Evolutionary conservation across 495 filamentous ascomycete genomes (phyloP), one percentile per base, ranked within the genome.

Genomic region (Penicillium cataractarum): DNA sequence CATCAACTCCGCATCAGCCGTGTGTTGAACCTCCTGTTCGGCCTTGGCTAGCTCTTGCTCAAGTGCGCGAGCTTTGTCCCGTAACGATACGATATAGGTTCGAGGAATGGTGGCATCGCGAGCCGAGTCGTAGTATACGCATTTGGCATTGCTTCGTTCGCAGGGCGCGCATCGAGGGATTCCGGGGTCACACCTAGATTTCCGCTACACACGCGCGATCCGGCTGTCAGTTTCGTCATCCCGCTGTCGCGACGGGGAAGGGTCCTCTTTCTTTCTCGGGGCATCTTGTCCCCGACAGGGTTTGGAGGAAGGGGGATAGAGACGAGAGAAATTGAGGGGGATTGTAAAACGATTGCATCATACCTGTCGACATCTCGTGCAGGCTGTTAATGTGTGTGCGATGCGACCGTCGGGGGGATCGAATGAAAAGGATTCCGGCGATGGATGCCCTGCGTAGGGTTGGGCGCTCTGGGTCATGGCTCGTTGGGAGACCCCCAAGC

Each of bases 151-250:
- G 61, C 90, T 92, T 64, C 93, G 85, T 78, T 96, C 92, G 82
- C 94, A 98, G 15, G 93, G 92, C n/a, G 88, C 84, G 74, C 94
- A 98, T 72, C 88, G 88, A 44, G 94, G 94, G 49, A 98, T 85
- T 17, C 90, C 89, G 27, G 93, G 89, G 74, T 97, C 94, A 76
- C 94, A 98, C 81, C 91, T 85, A 24, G 93, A 96, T 82, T 98
- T 98, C 52, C 93, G 87, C 93, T 96, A 68, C n/a, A n/a, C n/a
- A 26, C 55, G 21, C 33, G 54, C 15, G 29, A 32, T 21, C 50
- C 27, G 40, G n/a, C 13, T 6, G 50, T 53, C 46, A 53, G 58
- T 44, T 42, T 26, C 54, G 15, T 10, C 21, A 56, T 56, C 27
- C 3, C 26, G 2, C 19, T 42, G 24, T 54, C 32, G 27, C 46